Evolutionary conservation across 495 filamentous ascomycete species (phyloP), one percentile per base, ranked within the genome.

Genomic region (Haplographium delicatum): DNA sequence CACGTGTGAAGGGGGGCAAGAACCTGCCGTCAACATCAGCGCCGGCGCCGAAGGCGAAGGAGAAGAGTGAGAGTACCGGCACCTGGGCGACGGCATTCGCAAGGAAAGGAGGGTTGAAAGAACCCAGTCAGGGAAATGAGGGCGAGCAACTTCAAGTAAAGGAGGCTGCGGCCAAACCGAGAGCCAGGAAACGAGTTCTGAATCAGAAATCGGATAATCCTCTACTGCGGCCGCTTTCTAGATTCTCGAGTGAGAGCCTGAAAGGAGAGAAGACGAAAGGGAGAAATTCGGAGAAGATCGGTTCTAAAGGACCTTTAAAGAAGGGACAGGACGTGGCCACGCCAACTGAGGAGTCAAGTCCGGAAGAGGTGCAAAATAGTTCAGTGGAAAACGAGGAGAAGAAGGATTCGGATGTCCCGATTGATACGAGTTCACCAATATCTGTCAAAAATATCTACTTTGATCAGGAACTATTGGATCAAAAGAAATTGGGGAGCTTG

Each of bases 181-280:
- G 27, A 39, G 16, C 15, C 8, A 49, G 8, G 8, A 39, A 49
- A 44, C 30, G 49, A 11, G 47, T 61, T 2, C 34, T 61, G 26
- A 47, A 54, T 7, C 38, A 46, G 27, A 57, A 13, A n/a, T 26
- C 34, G 13, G 53, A 56, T 24, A 59, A 56, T 23, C 52, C 52
- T 11, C 22, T 55, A 16, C 20, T 56, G 23, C 16, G 44, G 15
- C 54, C 50, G 24, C 10, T 58, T 27, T 26, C 19, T 15, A 25
- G 20, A 10, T 44, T 20, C 3, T 30, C 38, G 35, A 23, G 19
- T 23, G 38, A 51, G 19, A 13, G 33, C 6, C 26, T 33, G 6
- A 19, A 39, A 23, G 24, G 24, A 1, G 15, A 19, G 20, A 25
- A 22, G 10, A 43, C n/a, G 40, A 25, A 43, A 4, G 40, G 7